A percentile compares a stretch with the other conserved stretches of the same genome.
Conservation (phyloP, 495 filamentous ascomycete species). For the Daldinia decipiens region DNA sequence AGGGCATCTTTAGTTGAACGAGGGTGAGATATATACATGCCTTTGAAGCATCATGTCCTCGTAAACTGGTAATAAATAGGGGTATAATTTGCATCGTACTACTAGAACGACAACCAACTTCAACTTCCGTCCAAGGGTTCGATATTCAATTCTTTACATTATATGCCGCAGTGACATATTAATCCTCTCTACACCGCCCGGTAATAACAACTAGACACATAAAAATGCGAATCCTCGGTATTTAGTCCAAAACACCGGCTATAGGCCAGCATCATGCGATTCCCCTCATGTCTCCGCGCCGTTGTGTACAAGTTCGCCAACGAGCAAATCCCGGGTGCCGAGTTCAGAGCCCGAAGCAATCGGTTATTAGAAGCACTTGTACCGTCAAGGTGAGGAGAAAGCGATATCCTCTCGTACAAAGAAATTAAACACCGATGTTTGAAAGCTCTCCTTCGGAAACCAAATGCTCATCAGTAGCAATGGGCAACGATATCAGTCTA, state of each 20-base stretch:
- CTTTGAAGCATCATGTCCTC: neutral
- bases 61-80: neutral
- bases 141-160: neutral
- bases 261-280: conserved; percentile 32
- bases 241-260: neutral
- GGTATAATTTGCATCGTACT: neutral
- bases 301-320: neutral
- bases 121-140: neutral
- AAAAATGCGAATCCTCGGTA: neutral
- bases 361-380: conserved; percentile 8
- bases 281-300: conserved; percentile 28
- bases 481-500: conserved; percentile 13
- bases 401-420: neutral
- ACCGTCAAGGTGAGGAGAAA: neutral
- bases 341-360: conserved; percentile 30
- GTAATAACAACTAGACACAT: neutral
- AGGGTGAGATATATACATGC: neutral
- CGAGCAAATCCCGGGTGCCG: conserved; percentile 41
- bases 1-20: neutral
- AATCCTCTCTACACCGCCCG: neutral
- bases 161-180: neutral
- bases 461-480: conserved; percentile 4
- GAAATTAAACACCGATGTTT: neutral
- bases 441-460: neutral
- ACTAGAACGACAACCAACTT: neutral